Evolutionary conservation across 768 basidiomycete genomes (phyloP).

Genomic region (Pulveroboletus frians): DNA sequence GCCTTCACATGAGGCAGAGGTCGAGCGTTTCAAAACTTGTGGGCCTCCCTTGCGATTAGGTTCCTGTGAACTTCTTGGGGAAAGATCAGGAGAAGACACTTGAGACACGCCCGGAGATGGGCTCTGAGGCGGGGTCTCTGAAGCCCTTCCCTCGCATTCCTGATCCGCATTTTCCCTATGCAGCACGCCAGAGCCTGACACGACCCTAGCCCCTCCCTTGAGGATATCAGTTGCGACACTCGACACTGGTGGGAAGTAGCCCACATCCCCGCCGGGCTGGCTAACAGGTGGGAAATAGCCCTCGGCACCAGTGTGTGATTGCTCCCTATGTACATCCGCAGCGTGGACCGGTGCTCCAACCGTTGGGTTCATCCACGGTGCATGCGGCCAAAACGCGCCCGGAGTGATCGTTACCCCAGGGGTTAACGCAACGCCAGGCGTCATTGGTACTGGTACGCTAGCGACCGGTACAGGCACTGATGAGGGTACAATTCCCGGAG

Average conservation of each 20-base stretch:
- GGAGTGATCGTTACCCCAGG: slow-evolving; percentile 71
- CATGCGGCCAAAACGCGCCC: slow-evolving; percentile 64
- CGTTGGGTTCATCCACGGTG: slow-evolving; percentile 53
- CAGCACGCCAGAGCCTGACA: background rate
- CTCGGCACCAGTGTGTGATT: slow-evolving; percentile 12
- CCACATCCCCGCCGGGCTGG: slow-evolving; percentile 19
- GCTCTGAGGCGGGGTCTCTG: slow-evolving; percentile 6
- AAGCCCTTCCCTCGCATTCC: slow-evolving; percentile 1
- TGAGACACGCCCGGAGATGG: slow-evolving; percentile 7
- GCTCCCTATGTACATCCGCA: slow-evolving; percentile 13
- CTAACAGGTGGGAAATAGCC: slow-evolving; percentile 43
- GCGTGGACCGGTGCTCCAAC: slow-evolving; percentile 54
- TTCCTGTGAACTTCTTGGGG: slow-evolving; percentile 12
- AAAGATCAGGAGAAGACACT: slow-evolving; percentile 5
- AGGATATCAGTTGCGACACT: slow-evolving; percentile 35
- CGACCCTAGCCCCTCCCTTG: slow-evolving; percentile 19
- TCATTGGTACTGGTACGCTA: slow-evolving; percentile 23
- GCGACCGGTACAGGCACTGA: slow-evolving; percentile 19
- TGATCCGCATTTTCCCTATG: background rate
- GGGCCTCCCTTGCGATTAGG: slow-evolving; percentile 10
- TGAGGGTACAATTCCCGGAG: slow-evolving; percentile 21
- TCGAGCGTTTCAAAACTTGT: slow-evolving; percentile 26
- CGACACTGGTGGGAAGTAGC: slow-evolving; percentile 43
- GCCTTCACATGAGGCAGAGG: slow-evolving; percentile 25
- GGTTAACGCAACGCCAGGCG: slow-evolving; percentile 33